phyloP scores from a whole-genome alignment of 257 asterid species.

The Cinchona pubescens region DNA sequence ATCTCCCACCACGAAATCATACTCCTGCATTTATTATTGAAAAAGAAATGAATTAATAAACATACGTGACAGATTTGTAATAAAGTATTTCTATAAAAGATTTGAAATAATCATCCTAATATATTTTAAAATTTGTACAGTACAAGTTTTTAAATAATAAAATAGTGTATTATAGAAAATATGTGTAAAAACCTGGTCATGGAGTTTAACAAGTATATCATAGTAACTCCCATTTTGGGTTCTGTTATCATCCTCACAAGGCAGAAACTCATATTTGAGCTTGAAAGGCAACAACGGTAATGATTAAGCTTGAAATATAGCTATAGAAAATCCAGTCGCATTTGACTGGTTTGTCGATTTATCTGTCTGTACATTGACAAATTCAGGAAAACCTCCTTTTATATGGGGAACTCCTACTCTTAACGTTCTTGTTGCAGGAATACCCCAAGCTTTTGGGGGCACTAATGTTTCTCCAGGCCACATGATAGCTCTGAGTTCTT shows the following conservation, averaged over 20 bases:
- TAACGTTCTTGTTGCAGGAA: constrained; percentile 7
- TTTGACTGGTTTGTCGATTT: background rate
- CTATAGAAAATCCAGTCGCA: constrained; percentile 11
- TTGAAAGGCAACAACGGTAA: constrained; percentile 15
- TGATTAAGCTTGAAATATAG: constrained; percentile 17
- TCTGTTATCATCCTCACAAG: constrained; percentile 10
- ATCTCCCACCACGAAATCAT: no score
- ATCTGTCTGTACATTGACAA: constrained; percentile 12
- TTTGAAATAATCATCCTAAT: no score
- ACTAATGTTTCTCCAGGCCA: constrained; percentile 20
- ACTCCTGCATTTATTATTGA: no score
- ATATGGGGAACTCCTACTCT: no score
- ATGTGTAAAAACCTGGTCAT: constrained; percentile 22
- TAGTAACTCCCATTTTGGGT: constrained; percentile 17
- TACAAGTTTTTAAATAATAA: no score
- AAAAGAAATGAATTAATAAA: no score
- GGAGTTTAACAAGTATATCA: constrained; percentile 14
- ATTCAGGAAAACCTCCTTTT: constrained; percentile 17
- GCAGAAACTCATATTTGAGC: constrained; percentile 4
- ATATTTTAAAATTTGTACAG: no score
- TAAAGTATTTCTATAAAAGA: no score
- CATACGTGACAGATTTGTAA: no score
- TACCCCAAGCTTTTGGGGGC: constrained; percentile 11
- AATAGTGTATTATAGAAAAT: no score
- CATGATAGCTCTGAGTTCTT: constrained; percentile 9